Evolutionary conservation across 2,329 filamentous ascomycete genomes (phyloP).

Genomic region (Metarhizium robertsii): DNA sequence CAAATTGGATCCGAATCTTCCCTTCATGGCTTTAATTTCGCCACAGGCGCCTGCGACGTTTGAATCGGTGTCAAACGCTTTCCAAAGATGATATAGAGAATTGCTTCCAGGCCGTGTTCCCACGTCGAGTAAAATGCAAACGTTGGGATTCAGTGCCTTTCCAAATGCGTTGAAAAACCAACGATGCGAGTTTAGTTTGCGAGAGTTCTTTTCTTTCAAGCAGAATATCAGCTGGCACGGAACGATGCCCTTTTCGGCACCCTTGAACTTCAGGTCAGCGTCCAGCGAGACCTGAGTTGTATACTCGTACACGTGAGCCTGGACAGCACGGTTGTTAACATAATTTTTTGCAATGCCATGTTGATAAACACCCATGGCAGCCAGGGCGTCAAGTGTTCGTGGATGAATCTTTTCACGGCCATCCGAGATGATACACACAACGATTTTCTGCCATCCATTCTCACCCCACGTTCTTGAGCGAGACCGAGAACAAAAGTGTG

Average conservation of each 20-base stretch:
- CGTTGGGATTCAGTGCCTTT: constrained; percentile 82
- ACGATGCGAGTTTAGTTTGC: constrained; percentile 95
- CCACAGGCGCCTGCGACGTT: constrained; percentile 95
- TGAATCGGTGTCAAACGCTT: constrained; percentile 95
- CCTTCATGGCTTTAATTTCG: constrained; percentile 96
- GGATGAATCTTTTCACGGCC: constrained; percentile 86
- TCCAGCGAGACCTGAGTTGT: constrained; percentile 96
- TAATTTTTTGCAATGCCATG: constrained; percentile 97
- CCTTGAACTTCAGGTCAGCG: constrained; percentile 94
- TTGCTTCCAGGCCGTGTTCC: constrained; percentile 84
- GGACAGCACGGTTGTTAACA: constrained; percentile 92
- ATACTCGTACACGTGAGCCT: constrained; percentile 97
- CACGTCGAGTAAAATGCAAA: constrained; percentile 94
- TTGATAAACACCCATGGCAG: constrained; percentile 96
- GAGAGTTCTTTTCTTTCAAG: constrained; percentile 92
- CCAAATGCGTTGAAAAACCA: constrained; percentile 99
- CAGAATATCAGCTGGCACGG: constrained; percentile 98
- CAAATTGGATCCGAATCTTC: constrained; percentile 70
- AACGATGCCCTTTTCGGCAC: constrained; percentile 96
- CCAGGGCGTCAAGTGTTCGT: constrained; percentile 83
- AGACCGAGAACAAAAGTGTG: constrained; percentile 86
- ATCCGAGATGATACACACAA: constrained; percentile 93
- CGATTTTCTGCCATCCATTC: constrained; percentile 97
- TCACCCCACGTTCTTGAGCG: constrained; percentile 96
- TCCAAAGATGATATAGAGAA: constrained; percentile 97